Evolutionary conservation across 345 rosid genomes (phyloP), one percentile per base, ranked within the genome.

Genomic region (Murraya koenigii): DNA sequence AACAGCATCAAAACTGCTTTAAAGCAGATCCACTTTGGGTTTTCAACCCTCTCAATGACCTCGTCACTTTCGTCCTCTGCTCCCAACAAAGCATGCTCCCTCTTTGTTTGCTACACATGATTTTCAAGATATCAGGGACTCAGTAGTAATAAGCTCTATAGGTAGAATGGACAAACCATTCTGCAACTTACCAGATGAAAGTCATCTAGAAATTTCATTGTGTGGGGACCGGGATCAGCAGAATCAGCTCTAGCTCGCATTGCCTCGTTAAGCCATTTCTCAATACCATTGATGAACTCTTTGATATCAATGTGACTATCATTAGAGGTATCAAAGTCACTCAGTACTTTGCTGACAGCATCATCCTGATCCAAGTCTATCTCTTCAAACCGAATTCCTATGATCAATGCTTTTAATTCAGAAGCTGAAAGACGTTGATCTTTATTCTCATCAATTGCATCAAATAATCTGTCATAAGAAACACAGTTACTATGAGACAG

Each of bases 301-400:
- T 38, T 32, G n/a, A 64, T 0, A 25, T 86, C 83, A 78, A 95
- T 66, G 4, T 13, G 6, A 49, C 11, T 19, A 82, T 95, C 90
- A 15, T 0, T 5, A 66, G 90, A 74, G 65, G 82, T 82, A 79
- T 95, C 99, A n/a, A 95, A 93, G 76, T 90, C 99, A 20, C 13
- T 59, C 80, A 95, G 78, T 71, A 95, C 47, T 79, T 86, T 90
- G 1, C 66, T 26, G 22, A 89, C 97, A 19, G 97, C 97, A 78
- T 91, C 96, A 63, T 82, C 87, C 26, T 35, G 79, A 75, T 95
- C 88, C 55, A 94, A 84, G 83, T 95, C 88, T 47, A 91, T 90
- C 70, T 92, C 96, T 44, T 88, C 95, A 81, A 96, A 92, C 66
- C 75, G 89, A 74, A 96, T 90, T 63, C 99, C 99, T 59, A 94